Evolutionary conservation across 345 rosid genomes (phyloP), one percentile per base, ranked within the genome.

Genomic region (Gossypium stocksii): DNA sequence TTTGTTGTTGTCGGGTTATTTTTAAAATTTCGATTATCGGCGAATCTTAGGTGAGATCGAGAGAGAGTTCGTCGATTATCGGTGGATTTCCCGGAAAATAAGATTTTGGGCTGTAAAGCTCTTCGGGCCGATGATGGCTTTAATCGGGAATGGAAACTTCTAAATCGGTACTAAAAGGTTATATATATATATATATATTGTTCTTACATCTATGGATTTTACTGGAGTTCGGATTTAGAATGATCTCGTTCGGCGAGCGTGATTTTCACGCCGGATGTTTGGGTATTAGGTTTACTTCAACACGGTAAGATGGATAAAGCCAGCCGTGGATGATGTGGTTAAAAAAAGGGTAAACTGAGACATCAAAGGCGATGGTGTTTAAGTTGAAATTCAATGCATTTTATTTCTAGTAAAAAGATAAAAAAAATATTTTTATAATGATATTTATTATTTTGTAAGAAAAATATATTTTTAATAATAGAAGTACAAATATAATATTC

Each of bases 81-180:
- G 4, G 72, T 0, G 44, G 20, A 23, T 51, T 69, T 43, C 59
- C 45, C 59, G 27, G 7, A 29, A 7, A 57, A 57, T 17, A 7
- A 48, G 38, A 45, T 11, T 66, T 22, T 45, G 4, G 53, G 70
- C 52, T 2, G 61, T 44, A 10, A 6, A 60, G 7, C 13, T 61
- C 41, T 27, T 69, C 8, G 46, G 60, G 72, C 23, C 72, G 73
- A 52, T 3, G 46, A 29, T 17, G 73, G 9, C 71, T 66, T 43
- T 43, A n/a, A 3, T 20, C 11, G 34, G n/a, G 46, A 45, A 44
- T 11, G 4, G 2, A 44, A 65, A 10, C 19, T 23, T 46, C 23
- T 10, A 5, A 54, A 17, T 14, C 23, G 58, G 46, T 34, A 63
- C 38, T 61, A 25, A 15, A 43, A 11, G 34, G 7, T 1, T 41